phyloP scores from a whole-genome alignment of 257 asterid genomes.

The Forsythia viridissima region DNA sequence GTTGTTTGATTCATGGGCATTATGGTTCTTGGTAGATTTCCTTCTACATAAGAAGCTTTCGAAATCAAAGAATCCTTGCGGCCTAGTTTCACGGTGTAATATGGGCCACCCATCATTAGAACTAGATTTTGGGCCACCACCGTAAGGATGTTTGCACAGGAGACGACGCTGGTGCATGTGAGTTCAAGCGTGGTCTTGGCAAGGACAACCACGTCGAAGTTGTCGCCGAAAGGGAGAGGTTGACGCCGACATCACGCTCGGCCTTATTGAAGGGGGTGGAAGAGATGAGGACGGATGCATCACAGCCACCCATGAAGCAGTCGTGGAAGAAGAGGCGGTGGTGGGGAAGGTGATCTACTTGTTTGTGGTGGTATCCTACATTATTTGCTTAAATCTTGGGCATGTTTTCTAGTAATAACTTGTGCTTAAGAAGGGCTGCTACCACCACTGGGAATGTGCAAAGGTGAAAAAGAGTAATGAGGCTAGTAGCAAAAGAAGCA shows the following conservation, averaged over 20 bases:
- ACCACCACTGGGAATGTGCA: constrained; percentile 25
- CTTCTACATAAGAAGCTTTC: no score
- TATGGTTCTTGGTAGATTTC: constrained; percentile 51
- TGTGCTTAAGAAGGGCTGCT: constrained; percentile 33
- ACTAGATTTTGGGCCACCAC: no score
- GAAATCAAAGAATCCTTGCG: no score
- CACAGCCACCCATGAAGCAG: constrained; percentile 83
- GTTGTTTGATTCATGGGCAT: constrained; percentile 61
- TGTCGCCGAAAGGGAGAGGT: constrained; percentile 87
- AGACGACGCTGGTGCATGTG: no score
- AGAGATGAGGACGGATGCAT: constrained; percentile 79
- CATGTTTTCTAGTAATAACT: constrained; percentile 54
- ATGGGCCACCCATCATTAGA: no score
- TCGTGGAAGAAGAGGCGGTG: constrained; percentile 97
- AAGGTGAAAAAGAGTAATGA: constrained; percentile 25
- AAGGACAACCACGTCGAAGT: neutral
- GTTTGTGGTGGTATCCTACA: constrained; percentile 67
- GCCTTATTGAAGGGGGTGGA: constrained; percentile 72
- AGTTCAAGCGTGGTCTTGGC: no score
- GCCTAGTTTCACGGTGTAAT: no score
- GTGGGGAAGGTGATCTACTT: constrained; percentile 92
- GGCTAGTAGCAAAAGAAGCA: constrained; percentile 30
- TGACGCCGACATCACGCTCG: constrained; percentile 36
- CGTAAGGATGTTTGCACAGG: no score
- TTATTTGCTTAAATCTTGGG: constrained; percentile 72